Evolutionary conservation across 208 protist species (phyloP).

Genomic region (Novymonas esmeraldas): DNA sequence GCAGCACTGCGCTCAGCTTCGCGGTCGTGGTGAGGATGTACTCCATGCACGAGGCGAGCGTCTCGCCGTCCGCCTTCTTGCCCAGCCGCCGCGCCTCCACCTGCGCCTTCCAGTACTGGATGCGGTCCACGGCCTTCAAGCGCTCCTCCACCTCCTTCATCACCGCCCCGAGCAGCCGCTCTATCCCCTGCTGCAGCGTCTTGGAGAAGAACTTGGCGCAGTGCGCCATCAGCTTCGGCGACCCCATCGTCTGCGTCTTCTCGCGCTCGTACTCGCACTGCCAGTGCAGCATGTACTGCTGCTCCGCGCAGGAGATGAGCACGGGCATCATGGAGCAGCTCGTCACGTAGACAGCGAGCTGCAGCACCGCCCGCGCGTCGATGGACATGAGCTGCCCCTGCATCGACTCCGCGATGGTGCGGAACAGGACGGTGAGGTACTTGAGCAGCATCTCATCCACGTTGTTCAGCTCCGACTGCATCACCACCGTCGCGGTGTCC

Average conservation of each 20-base stretch:
- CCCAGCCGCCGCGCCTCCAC: slow-evolving; percentile 41
- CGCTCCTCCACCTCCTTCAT: slow-evolving; percentile 63
- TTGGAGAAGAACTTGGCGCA: slow-evolving; percentile 73
- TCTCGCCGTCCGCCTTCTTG: slow-evolving; percentile 28
- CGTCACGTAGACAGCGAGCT: slow-evolving; percentile 77
- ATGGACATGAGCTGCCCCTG: slow-evolving; percentile 66
- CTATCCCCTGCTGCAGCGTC: slow-evolving; percentile 79
- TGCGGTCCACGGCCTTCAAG: slow-evolving; percentile 45
- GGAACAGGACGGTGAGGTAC: slow-evolving; percentile 88
- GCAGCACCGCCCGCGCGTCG: slow-evolving; percentile 50
- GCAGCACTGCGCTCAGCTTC: slow-evolving; percentile 64
- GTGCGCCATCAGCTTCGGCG: slow-evolving; percentile 68
- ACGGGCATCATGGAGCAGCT: slow-evolving; percentile 80
- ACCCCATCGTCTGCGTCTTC: slow-evolving; percentile 62
- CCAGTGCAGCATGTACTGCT: slow-evolving; percentile 88
- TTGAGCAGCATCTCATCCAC: slow-evolving; percentile 92
- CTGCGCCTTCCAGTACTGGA: slow-evolving; percentile 75
- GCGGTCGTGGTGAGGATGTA: slow-evolving; percentile 71
- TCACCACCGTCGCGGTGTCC: slow-evolving; percentile 56
- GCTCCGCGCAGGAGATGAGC: slow-evolving; percentile 84
- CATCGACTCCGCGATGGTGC: slow-evolving; percentile 79
- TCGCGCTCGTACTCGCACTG: slow-evolving; percentile 61
- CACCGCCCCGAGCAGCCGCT: slow-evolving; percentile 63
- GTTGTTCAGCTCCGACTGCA: slow-evolving; percentile 90
- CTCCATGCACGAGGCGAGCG: slow-evolving; percentile 68